Percentiles rank a stretch among this genome's conserved stretches.
Evolutionary conservation across 768 basidiomycete species (phyloP).

Genomic region (Phaeotremella fagi): DNA sequence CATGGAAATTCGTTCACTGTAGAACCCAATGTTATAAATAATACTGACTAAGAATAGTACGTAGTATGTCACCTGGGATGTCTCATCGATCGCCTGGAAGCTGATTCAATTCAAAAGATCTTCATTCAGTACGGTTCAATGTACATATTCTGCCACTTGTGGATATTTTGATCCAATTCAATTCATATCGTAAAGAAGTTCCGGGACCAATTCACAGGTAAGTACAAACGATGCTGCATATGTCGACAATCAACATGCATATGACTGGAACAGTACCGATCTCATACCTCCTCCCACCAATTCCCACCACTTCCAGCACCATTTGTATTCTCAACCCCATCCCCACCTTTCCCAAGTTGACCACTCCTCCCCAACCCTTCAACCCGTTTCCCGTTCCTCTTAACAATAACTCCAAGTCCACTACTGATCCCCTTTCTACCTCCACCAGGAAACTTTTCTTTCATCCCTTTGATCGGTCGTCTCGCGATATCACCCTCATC

Average conservation of each 20-base stretch:
- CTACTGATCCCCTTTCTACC: slow-evolving; percentile 61
- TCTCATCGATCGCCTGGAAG: too few species aligned
- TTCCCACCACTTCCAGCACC: slow-evolving; percentile 15
- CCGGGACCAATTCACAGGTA: too few species aligned
- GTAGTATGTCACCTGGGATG: too few species aligned
- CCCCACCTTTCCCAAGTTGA: slow-evolving; percentile 14
- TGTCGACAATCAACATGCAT: background rate
- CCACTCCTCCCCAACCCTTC: slow-evolving; percentile 7
- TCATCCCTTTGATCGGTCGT: slow-evolving; percentile 9
- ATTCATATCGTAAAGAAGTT: too few species aligned
- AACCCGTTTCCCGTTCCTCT: slow-evolving; percentile 17
- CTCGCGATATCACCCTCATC: slow-evolving; percentile 1
- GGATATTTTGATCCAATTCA: too few species aligned
- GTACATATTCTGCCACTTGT: too few species aligned
- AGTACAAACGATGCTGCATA: too few species aligned
- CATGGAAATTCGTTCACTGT: too few species aligned
- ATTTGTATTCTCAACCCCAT: slow-evolving; percentile 2
- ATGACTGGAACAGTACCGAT: background rate
- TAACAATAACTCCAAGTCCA: slow-evolving; percentile 30
- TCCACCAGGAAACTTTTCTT: slow-evolving; percentile 52
- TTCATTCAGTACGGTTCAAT: too few species aligned
- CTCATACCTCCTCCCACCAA: slow-evolving; percentile 34
- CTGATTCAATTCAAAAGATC: too few species aligned
- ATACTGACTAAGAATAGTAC: too few species aligned
- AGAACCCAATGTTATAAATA: too few species aligned